phyloP scores from a whole-genome alignment of 139 green algal species.

The Micromonas commoda region DNA sequence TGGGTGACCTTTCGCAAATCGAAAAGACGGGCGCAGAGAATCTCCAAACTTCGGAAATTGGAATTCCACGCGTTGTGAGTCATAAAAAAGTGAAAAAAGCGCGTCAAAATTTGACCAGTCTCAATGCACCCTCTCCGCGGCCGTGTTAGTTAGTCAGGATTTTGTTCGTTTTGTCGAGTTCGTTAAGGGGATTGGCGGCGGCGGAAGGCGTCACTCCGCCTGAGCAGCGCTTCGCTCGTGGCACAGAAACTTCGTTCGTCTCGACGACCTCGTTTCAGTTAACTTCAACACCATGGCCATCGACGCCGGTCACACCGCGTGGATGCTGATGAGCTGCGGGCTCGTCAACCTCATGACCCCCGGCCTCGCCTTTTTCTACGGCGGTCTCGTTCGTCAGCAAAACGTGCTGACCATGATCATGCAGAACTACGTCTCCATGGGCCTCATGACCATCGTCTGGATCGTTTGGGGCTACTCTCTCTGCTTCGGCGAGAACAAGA shows the following conservation, averaged over 20 bases:
- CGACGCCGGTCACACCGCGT: slow-evolving; percentile 28
- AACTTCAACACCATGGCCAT: not conserved
- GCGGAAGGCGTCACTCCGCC: no score
- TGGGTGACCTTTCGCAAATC: no score
- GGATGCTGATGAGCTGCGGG: slow-evolving; percentile 27
- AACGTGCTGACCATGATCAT: slow-evolving; percentile 41
- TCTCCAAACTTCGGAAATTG: no score
- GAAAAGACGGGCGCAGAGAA: no score
- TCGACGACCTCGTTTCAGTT: not conserved
- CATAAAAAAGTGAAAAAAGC: no score
- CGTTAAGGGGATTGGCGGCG: no score
- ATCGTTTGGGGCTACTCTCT: slow-evolving; percentile 36
- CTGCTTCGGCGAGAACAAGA: slow-evolving; percentile 5
- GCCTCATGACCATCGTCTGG: slow-evolving; percentile 41
- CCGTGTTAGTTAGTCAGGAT: no score
- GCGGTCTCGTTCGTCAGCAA: slow-evolving; percentile 34
- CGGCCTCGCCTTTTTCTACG: slow-evolving; percentile 44
- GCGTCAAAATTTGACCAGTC: no score
- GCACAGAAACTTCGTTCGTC: not conserved
- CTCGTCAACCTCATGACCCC: slow-evolving; percentile 47
- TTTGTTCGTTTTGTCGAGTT: no score
- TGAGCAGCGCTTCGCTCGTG: no score
- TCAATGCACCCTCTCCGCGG: no score
- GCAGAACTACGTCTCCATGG: slow-evolving; percentile 31
- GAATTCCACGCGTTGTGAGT: no score